Conservation (phyloP, 2,329 filamentous ascomycete species). For the Coleophoma crateriformis region DNA sequence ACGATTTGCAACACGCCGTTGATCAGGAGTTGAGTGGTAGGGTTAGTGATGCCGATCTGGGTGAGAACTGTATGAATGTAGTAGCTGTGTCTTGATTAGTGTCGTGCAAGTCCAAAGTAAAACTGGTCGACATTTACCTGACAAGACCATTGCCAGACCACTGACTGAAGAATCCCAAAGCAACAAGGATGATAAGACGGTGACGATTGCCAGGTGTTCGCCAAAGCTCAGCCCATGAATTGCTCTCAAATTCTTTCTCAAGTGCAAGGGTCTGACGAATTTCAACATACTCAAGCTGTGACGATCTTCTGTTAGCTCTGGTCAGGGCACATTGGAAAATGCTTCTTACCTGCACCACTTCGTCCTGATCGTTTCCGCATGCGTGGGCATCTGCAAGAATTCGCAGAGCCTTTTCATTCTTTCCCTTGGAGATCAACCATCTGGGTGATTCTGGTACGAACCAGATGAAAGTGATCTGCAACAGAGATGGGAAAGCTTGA, state of each 20-base stretch:
- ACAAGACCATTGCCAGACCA: constrained; percentile 50
- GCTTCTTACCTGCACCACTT: constrained; percentile 23
- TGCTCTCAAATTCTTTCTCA: constrained; percentile 39
- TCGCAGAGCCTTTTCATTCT: constrained; percentile 43
- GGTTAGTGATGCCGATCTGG: constrained; percentile 24
- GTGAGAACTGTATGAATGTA: constrained; percentile 25
- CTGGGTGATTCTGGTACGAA: constrained; percentile 31
- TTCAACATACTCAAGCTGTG: constrained; percentile 33
- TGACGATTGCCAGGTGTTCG: constrained; percentile 45
- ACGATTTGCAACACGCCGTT: constrained; percentile 12
- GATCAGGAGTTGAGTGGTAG: constrained; percentile 20
- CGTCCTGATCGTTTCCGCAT: constrained; percentile 29
- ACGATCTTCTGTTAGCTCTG: no score
- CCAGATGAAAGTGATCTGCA: constrained; percentile 22
- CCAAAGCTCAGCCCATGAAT: constrained; percentile 39
- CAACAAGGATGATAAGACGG: constrained; percentile 46
- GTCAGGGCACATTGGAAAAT: no score
- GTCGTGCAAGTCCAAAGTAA: not conserved
- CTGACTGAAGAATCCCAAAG: constrained; percentile 50
- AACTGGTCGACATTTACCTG: not conserved
- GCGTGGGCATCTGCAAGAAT: constrained; percentile 42
- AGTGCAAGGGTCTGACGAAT: constrained; percentile 37
- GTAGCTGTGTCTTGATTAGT: constrained; percentile 12
- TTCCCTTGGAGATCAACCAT: constrained; percentile 36
- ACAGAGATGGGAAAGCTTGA: constrained; percentile 22